Conservation (phyloP, 331 rosid species). For the Ulmus americana region DNA sequence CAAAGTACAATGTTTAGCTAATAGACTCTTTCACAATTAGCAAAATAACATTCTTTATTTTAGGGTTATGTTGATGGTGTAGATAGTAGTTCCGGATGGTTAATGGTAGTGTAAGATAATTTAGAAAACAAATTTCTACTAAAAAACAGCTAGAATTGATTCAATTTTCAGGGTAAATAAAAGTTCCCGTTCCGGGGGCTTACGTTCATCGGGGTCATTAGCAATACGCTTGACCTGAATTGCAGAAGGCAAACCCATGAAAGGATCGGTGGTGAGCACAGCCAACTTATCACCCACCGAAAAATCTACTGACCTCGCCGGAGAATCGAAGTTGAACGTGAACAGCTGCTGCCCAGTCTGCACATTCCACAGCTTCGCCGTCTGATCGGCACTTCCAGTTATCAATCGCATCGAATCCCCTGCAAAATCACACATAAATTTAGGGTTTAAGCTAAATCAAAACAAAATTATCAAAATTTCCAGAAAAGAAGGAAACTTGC, state of each 20-base stretch:
- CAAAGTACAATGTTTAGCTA: too few relatives aligned
- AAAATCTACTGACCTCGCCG: conserved; percentile 76
- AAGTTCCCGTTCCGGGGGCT: neutral
- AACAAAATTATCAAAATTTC: neutral
- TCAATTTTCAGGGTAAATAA: too few relatives aligned
- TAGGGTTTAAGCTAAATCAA: neutral
- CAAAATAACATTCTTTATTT: too few relatives aligned
- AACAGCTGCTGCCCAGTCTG: conserved; percentile 68
- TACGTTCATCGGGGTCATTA: conserved; percentile 59
- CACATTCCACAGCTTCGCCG: conserved; percentile 71
- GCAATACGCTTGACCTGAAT: conserved; percentile 84
- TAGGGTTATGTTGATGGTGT: too few relatives aligned
- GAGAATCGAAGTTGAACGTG: conserved; percentile 68
- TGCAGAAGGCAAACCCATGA: conserved; percentile 72
- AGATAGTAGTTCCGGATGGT: too few relatives aligned
- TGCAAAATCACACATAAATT: conserved; percentile 1
- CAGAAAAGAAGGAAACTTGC: conserved; percentile 19
- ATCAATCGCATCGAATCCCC: conserved; percentile 60
- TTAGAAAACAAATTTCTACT: too few relatives aligned
- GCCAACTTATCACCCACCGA: conserved; percentile 69
- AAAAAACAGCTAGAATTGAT: too few relatives aligned
- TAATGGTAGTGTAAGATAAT: too few relatives aligned
- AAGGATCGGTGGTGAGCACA: conserved; percentile 79
- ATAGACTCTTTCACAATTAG: too few relatives aligned
- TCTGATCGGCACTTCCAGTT: conserved; percentile 83